Percentiles rank a stretch among this genome's conserved stretches.
These are phyloP conservation scores for Penicillium corylophilum DNA, from an alignment of 2,329 filamentous ascomycete species.

Conservation along the genomic window DNA sequence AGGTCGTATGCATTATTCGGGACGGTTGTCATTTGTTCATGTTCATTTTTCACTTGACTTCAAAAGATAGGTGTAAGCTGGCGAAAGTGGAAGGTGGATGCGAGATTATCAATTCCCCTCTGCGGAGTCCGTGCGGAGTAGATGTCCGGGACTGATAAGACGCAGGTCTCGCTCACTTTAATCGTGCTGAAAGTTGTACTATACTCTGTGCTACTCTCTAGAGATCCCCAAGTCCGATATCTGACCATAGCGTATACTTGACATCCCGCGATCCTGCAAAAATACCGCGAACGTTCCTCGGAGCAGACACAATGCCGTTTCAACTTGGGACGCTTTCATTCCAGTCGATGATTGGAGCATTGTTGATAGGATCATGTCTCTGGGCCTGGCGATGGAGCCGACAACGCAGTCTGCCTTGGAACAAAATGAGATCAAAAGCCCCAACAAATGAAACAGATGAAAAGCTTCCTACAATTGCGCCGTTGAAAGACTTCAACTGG, in stretches of 20 bases:
- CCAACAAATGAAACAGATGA: neutral
- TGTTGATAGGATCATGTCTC: neutral
- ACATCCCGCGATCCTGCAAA: neutral
- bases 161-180: neutral
- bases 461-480: conserved; percentile 1
- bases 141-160: neutral
- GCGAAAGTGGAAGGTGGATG: neutral
- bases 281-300: neutral
- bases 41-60: neutral
- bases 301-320: neutral
- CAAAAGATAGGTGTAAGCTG: neutral
- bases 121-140: neutral
- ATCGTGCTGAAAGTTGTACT: neutral
- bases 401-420: neutral
- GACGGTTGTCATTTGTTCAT: neutral
- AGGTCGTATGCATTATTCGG: neutral
- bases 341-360: neutral
- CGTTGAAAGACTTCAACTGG: conserved; percentile 9
- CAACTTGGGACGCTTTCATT: neutral
- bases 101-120: neutral
- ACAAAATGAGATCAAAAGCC: neutral
- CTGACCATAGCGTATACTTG: neutral
- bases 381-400: neutral
- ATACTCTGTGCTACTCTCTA: neutral
- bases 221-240: neutral